Evolutionary conservation across 169 alveolate genomes (phyloP).

Genomic region (Plasmodium gaboni): DNA sequence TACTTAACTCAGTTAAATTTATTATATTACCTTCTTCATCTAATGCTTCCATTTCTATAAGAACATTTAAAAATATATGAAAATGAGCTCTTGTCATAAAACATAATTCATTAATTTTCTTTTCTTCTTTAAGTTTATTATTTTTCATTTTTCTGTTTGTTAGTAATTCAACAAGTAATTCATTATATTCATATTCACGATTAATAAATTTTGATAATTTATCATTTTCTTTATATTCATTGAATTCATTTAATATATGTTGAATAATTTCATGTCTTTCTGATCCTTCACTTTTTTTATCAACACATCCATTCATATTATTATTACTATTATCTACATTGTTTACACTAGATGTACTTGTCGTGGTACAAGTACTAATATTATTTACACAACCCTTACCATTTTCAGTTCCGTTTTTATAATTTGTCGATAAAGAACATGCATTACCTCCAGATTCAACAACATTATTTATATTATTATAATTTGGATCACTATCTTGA

Average conservation of each 20-base stretch:
- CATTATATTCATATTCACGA: slow-evolving; percentile 73
- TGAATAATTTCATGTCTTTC: slow-evolving; percentile 8
- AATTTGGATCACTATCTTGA: slow-evolving; percentile 5
- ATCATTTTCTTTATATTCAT: slow-evolving; percentile 39
- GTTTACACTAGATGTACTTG: slow-evolving; percentile 2
- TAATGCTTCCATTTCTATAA: slow-evolving; percentile 80
- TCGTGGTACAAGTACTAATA: background rate
- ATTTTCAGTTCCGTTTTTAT: background rate
- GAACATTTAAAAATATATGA: slow-evolving; percentile 77
- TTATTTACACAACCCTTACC: background rate
- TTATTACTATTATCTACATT: background rate
- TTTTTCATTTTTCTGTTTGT: slow-evolving; percentile 8
- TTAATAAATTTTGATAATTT: slow-evolving; percentile 23
- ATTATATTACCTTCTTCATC: slow-evolving; percentile 80
- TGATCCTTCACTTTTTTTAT: background rate
- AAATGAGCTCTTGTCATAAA: slow-evolving; percentile 64
- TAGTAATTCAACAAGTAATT: slow-evolving; percentile 35
- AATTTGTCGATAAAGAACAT: slow-evolving; percentile 5
- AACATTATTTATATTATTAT: background rate
- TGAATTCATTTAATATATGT: slow-evolving; percentile 13
- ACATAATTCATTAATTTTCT: slow-evolving; percentile 48
- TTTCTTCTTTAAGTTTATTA: background rate
- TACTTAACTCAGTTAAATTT: slow-evolving; percentile 81
- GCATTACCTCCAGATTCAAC: background rate
- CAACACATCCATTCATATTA: background rate